Base-by-base conservation (phyloP, 108 stramenopile species). In the Pseudonitzschia delicatissima region DNA sequence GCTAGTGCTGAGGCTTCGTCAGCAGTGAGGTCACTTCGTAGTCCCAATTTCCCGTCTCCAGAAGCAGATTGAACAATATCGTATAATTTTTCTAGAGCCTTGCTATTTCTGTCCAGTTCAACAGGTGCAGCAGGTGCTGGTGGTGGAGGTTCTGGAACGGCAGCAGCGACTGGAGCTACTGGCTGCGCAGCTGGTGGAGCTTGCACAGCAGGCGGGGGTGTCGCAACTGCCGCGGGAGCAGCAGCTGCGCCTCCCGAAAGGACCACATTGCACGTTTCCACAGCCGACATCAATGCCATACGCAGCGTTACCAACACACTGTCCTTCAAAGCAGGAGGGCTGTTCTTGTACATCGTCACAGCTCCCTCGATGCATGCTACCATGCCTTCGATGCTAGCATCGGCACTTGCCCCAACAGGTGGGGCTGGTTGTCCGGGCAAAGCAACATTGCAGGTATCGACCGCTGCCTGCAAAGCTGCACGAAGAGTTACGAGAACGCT, bases 361-460 rank as follows among this genome's bases (percentile, higher is more conserved):
- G 85, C 92, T 32, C 83, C 87, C 59, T 93, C 88, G 25, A 90
- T 83, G 48, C 85, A 87, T 23, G 88, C 87, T 18, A 92, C 70
- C 44, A 82, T 71, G 26, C 77, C 81, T 25, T 77, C 71, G 5
- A 89, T 55, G 4, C 78, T 80, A 2, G 28, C 35, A 28, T 32
- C 68, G 20, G 51, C 7, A 47, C 58, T 37, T 4, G 62, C 49
- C 5, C 28, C 48, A 12, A 60, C 20, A 5, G 59, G 6, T 23
- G 71, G 35, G 20, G 50, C 51, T 53, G 45, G 47, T 20, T 18
- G 18, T n/a, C 18, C 6, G 42, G 50, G 60, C 18, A 86, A 74
- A 32, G 67, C 60, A 21, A 47, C 48, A 45, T 84, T 80, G 42
- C 72, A 75, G 18, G 86, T 80, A 21, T 64, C 68, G 5, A 82